Conservation (phyloP, 1,284 basidiomycete species). For the Golubevia sp. region DNA sequence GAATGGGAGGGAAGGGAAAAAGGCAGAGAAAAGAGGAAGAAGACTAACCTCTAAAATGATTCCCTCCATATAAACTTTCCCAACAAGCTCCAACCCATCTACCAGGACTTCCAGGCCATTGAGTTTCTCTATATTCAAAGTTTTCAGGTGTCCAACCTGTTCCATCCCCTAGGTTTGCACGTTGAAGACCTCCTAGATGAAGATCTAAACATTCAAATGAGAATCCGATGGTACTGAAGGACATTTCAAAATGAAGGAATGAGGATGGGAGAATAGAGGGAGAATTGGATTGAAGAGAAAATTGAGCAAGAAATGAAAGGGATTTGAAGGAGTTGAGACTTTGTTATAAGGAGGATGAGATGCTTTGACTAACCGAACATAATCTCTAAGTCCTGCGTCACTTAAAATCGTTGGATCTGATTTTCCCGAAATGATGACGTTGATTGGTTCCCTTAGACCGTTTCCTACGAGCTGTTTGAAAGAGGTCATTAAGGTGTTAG, state of each 20-base stretch:
- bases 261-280: no score
- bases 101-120: conserved; percentile 51
- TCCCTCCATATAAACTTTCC: conserved; percentile 58
- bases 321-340: background rate
- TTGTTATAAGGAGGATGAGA: no score
- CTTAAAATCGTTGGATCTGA: conserved; percentile 77
- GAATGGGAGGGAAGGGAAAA: no score
- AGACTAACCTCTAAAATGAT: conserved; percentile 41
- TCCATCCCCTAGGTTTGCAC: conserved; percentile 83
- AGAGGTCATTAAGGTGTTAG: no score
- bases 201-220: conserved; percentile 82
- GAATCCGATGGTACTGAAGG: conserved; percentile 67
- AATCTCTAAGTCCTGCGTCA: conserved; percentile 77
- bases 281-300: conserved; percentile 39
- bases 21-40: background rate
- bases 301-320: conserved; percentile 6
- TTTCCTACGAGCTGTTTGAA: conserved; percentile 69
- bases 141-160: conserved; percentile 65
- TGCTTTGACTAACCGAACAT: conserved; percentile 68
- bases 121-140: conserved; percentile 55
- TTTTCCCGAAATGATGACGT: conserved; percentile 79
- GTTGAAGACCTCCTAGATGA: conserved; percentile 73
- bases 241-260: conserved; percentile 44
- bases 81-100: conserved; percentile 58
- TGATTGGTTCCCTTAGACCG: conserved; percentile 87